Base-by-base conservation (phyloP, 2,329 filamentous ascomycete genomes). In the Aspergillus sp. region DNA sequence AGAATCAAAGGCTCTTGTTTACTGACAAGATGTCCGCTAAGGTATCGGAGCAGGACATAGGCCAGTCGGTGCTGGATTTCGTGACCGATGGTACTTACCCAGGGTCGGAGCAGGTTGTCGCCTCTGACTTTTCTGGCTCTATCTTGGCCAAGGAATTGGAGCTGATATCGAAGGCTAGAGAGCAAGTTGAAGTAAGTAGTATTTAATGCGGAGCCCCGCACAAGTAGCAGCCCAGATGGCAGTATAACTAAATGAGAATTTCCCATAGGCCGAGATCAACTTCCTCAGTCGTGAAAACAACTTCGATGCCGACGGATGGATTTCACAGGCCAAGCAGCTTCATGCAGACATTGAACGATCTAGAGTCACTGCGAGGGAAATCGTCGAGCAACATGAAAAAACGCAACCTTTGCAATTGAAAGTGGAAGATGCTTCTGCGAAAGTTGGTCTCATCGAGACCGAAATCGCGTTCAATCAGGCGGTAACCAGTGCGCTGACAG, bases 301-400 rank as follows among this genome's bases (percentile, higher is more conserved):
- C 59, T 85, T 88, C 41, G 90, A 96, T 70, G 89, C 96, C 54
- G 90, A 92, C 71, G 85, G 88, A 54, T 98, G 94, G 94, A 90
- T 96, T 59, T 80, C 83, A 54, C 91, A 95, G 74, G 92, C 93
- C 51, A 91, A 91, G 75, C 86, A 88, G 55, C 84, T 97, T 7
- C 91, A 96, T 74, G 85, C 88, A 63, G 94, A 97, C 71, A 94
- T 97, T 65, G 86, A 91, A 69, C 85, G 86, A 50, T 94, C 92
- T 23, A 89, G 91, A 69, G 84, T 86, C 15, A 88, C 92, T 38
- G 92, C 94, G 21, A 88, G 88, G 70, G 88, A 92, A 60, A 96
- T 98, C 60, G 85, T 94, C 5, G 84, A 88, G 48, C 86, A 92
- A 69, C 88, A 92, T 55, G 89, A 94, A 70, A 85, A 83, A 27